Conservation (phyloP, 2,329 filamentous ascomycete species). For the Pezicula radicicola region DNA sequence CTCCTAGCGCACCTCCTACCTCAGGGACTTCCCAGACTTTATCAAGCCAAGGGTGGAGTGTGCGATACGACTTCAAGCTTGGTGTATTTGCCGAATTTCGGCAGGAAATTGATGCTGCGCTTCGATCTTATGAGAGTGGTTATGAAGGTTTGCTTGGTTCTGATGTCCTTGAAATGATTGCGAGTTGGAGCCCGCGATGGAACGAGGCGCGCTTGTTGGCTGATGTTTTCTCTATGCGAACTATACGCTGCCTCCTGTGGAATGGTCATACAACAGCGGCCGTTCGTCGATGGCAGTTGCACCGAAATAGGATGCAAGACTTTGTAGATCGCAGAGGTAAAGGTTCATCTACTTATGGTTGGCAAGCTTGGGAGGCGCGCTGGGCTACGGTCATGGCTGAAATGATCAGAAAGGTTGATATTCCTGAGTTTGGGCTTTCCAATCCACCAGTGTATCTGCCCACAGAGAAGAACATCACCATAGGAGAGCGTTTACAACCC, state of each 20-base stretch:
- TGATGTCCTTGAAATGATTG: conserved; percentile 84
- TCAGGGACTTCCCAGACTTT: conserved; percentile 81
- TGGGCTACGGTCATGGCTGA: conserved; percentile 63
- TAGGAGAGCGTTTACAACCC: conserved; percentile 56
- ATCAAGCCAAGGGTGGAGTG: conserved; percentile 85
- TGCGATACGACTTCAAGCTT: conserved; percentile 92
- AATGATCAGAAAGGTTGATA: conserved; percentile 51
- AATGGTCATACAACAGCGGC: conserved; percentile 75
- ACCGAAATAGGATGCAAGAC: conserved; percentile 70
- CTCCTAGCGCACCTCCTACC: conserved; percentile 79
- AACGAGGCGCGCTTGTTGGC: conserved; percentile 88
- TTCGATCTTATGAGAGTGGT: conserved; percentile 81
- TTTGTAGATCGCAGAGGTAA: conserved; percentile 81
- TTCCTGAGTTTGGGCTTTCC: conserved; percentile 46
- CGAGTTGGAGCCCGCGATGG: conserved; percentile 87
- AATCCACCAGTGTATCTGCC: conserved; percentile 45
- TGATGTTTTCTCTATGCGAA: conserved; percentile 76
- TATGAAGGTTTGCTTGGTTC: conserved; percentile 79
- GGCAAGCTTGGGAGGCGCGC: conserved; percentile 88
- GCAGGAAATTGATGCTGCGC: conserved; percentile 85
- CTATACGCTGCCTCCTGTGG: conserved; percentile 80
- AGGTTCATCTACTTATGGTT: conserved; percentile 86
- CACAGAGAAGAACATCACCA: conserved; percentile 53
- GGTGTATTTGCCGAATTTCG: conserved; percentile 89
- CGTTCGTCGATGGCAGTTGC: conserved; percentile 75